Evolutionary conservation across 1,284 basidiomycete genomes (phyloP).

Genomic region (Pholiota adiposa): DNA sequence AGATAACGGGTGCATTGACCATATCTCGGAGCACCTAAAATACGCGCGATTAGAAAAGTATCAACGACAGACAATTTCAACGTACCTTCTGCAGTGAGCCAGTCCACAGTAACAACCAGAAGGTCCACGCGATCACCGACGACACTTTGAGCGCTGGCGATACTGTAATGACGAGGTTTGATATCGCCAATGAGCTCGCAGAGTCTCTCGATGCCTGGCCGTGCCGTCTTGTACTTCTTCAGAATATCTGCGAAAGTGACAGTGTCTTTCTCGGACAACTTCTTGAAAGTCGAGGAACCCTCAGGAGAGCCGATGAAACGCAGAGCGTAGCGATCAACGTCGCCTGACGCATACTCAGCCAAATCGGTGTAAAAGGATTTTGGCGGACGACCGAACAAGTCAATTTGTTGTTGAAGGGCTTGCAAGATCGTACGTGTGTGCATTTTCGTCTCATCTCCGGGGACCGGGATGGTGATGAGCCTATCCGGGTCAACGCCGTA

Average conservation of each 20-base stretch:
- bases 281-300: conserved; percentile 93
- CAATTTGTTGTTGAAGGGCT: conserved; percentile 94
- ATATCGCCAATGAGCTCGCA: conserved; percentile 91
- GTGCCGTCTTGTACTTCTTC: conserved; percentile 79
- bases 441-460: conserved; percentile 60
- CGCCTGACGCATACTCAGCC: conserved; percentile 74
- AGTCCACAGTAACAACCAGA: conserved; percentile 96
- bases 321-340: conserved; percentile 82
- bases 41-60: conserved; percentile 8
- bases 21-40: conserved; percentile 74
- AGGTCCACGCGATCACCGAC: conserved; percentile 95
- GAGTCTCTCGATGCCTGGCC: conserved; percentile 81
- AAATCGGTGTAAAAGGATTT: conserved; percentile 96
- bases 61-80: background rate
- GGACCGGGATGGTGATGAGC: conserved; percentile 83
- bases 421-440: conserved; percentile 96
- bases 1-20: conserved; percentile 99
- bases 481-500: conserved; percentile 87
- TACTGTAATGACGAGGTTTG: conserved; percentile 98
- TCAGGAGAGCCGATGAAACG: conserved; percentile 95
- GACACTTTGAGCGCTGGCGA: conserved; percentile 92
- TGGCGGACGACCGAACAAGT: conserved; percentile 94
- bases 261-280: conserved; percentile 93
- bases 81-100: conserved; percentile 85
- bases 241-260: conserved; percentile 94